Percentiles rank a stretch among this genome's conserved stretches.
Evolutionary conservation across 2,329 filamentous ascomycete species (phyloP).

Genomic region (Botrytis pseudocinerea): DNA sequence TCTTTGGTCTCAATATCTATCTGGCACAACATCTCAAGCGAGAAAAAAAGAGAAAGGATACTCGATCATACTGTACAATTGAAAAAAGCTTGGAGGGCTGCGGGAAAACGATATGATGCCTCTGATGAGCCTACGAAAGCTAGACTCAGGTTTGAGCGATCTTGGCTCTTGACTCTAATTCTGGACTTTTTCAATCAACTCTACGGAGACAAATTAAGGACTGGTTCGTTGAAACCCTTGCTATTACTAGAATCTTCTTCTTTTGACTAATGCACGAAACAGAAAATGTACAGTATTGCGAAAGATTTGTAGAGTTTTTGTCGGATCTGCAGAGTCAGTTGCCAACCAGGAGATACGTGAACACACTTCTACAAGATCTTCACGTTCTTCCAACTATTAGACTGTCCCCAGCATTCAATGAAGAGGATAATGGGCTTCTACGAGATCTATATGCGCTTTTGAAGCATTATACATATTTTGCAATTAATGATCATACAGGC

Average conservation of each 20-base stretch:
- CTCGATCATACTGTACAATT: slow-evolving; percentile 73
- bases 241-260: neutral
- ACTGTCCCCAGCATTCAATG: slow-evolving; percentile 75
- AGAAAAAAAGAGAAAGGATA: slow-evolving; percentile 69
- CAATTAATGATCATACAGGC: slow-evolving; percentile 88
- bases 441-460: slow-evolving; percentile 80
- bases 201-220: slow-evolving; percentile 56
- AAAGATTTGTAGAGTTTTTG: slow-evolving; percentile 89
- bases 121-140: slow-evolving; percentile 79
- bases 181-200: slow-evolving; percentile 78
- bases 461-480: slow-evolving; percentile 82
- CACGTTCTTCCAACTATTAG: slow-evolving; percentile 77
- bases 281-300: slow-evolving; percentile 79
- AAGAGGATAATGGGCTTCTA: slow-evolving; percentile 72
- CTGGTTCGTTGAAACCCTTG: slow-evolving; percentile 43
- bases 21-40: slow-evolving; percentile 89
- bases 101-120: slow-evolving; percentile 81
- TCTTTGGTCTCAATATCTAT: slow-evolving; percentile 91
- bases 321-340: slow-evolving; percentile 90
- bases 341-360: slow-evolving; percentile 90
- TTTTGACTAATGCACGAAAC: slow-evolving; percentile 31
- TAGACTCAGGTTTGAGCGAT: slow-evolving; percentile 83
- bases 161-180: slow-evolving; percentile 86
- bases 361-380: slow-evolving; percentile 81
- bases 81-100: slow-evolving; percentile 87